Evolutionary conservation across 768 basidiomycete species (phyloP), one percentile per base, ranked within the genome.

Genomic region (Mycena galericulata): DNA sequence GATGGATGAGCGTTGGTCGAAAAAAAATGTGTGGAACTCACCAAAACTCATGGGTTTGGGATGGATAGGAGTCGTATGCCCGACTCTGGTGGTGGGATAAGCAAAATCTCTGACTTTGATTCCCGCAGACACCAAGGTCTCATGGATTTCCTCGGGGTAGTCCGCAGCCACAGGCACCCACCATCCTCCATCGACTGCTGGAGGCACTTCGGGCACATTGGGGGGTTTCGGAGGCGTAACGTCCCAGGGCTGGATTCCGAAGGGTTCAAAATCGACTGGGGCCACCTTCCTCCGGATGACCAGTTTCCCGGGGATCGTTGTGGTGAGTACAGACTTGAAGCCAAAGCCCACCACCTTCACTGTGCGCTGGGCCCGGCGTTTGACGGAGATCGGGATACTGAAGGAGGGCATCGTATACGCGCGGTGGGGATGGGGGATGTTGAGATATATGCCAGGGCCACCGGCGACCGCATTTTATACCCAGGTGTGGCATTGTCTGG

Each of bases 91-190:
- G 0, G 40, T 29, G 11, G 70, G 62, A 50, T 71, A 71, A 4
- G 70, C 70, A 61, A 71, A 71, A 53, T 71, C 70, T 47, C 66
- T 57, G 45, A 71, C 70, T 56, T 65, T 68, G 66, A 71, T 68
- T 6, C 66, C 70, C 6, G 4, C 11, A 11, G 55, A 34, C 2
- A 65, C 66, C 6, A 68, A n/a, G 17, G 55, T n/a, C 24, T 18
- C 29, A 9, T 71, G 70, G 26, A 47, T n/a, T 1, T 71, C 66
- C 58, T 71, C 65, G 2, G 46, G 24, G 9, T 17, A 58, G 11
- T 34, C 36, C 6, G 69, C 57, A 6, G 63, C 45, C 40, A 46
- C 20, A 17, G 49, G 6, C 18, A 22, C 30, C 8, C 17, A 8
- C 17, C 11, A 20, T 8, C 30, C 12, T 4, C 11, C 30, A 2